phyloP scores from a whole-genome alignment of 1,284 basidiomycete genomes.

The Coniferiporia weirii region DNA sequence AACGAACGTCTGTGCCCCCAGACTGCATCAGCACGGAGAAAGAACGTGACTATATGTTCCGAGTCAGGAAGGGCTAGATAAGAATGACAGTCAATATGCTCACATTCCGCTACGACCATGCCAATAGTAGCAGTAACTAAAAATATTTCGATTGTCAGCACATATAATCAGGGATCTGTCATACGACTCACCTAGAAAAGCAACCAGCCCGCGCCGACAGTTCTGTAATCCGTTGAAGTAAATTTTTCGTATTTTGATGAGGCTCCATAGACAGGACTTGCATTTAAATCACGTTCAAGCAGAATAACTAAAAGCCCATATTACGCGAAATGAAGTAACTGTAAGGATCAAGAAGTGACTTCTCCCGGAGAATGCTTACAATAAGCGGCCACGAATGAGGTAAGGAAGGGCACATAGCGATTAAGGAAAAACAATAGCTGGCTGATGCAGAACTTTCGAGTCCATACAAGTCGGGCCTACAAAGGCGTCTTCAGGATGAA shows the following conservation, averaged over 20 bases:
- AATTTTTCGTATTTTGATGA: too few relatives aligned
- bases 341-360: too few relatives aligned
- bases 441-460: slow-evolving; percentile 24
- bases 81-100: not conserved
- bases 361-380: not conserved
- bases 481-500: slow-evolving; percentile 36
- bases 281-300: too few relatives aligned
- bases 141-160: slow-evolving; percentile 67
- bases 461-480: slow-evolving; percentile 52
- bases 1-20: slow-evolving; percentile 58
- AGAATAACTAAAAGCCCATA: too few relatives aligned
- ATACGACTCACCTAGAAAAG: slow-evolving; percentile 30
- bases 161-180: slow-evolving; percentile 51
- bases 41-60: slow-evolving; percentile 59
- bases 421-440: not conserved
- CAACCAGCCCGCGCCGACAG: slow-evolving; percentile 34
- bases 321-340: too few relatives aligned
- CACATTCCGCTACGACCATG: not conserved
- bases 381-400: not conserved
- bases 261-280: too few relatives aligned
- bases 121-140: slow-evolving; percentile 53
- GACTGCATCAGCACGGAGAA: slow-evolving; percentile 55
- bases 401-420: not conserved
- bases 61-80: not conserved
- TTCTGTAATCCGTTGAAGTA: not conserved